phyloP scores from a whole-genome alignment of 139 green algal genomes.

The Coccomyxa sp. region DNA sequence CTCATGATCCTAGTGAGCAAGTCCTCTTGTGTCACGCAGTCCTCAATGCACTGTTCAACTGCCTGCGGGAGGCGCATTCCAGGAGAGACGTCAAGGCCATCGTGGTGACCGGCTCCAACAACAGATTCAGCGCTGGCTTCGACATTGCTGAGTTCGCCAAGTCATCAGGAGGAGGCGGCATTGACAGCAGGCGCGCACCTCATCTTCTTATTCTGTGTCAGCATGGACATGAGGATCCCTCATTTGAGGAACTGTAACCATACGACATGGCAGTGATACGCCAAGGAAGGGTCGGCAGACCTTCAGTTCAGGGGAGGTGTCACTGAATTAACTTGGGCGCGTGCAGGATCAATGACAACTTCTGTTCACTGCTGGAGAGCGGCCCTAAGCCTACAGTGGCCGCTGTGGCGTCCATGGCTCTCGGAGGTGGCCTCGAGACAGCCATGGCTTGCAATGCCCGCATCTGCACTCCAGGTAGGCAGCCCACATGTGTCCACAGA shows the following conservation, averaged over 20 bases:
- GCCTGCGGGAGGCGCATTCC: constrained; percentile 67
- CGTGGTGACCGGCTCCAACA: constrained; percentile 77
- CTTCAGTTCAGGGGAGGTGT: too few relatives aligned
- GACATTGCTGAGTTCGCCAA: constrained; percentile 81
- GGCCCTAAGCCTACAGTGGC: constrained; percentile 91
- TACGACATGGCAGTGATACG: background rate
- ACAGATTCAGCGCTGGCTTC: constrained; percentile 91
- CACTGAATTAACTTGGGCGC: background rate
- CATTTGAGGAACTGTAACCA: too few relatives aligned
- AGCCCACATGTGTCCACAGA: background rate
- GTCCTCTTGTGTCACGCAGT: constrained; percentile 51
- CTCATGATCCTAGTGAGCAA: background rate
- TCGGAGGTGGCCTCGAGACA: constrained; percentile 92
- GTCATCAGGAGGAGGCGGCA: constrained; percentile 45
- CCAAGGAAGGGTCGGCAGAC: background rate
- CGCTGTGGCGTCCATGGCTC: constrained; percentile 58
- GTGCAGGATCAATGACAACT: constrained; percentile 53
- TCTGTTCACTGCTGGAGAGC: constrained; percentile 69
- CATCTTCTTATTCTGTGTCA: too few relatives aligned
- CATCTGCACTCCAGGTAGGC: constrained; percentile 40
- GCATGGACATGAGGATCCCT: too few relatives aligned
- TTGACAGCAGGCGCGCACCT: constrained; percentile 38
- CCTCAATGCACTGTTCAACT: constrained; percentile 70
- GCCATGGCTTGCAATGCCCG: constrained; percentile 89
- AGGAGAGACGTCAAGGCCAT: constrained; percentile 76